Base-by-base conservation (phyloP, 2,329 filamentous ascomycete genomes). In the Setomelanomma holmii region DNA sequence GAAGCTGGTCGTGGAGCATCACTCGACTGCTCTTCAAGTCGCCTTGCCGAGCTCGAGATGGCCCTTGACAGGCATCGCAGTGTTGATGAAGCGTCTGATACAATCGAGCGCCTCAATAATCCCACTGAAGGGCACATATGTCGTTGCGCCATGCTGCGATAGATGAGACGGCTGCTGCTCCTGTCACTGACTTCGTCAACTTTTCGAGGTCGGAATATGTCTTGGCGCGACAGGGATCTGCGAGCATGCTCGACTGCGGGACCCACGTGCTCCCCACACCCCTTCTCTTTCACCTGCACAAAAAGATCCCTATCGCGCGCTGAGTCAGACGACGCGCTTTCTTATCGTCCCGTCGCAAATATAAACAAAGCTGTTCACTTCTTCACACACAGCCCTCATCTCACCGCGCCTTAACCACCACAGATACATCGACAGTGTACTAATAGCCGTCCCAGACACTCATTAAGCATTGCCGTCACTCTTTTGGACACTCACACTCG, bases 41-140 rank as follows among this genome's bases (percentile, higher is more conserved):
- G 55, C 42, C 57, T 57, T 16, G 61, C 60, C 7, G 71, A 65
- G 55, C 56, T 53, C 46, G 66, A 63, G 53, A 74, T 62, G 38
- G 63, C 47, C 39, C 67, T 63, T 36, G 61, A 44, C n/a, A 60
- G 52, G 54, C 52, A 53, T 45, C 60, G 65, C 19, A 60, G 42
- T 22, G 55, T n/a, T 8, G 52, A 33, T n/a, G 56, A 23, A 36
- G 61, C 60, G 21, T 71, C 65, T 19, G 47, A 56, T 21, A 40
- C 30, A 2, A 72, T 27, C 8, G 60, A 62, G 35, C 66, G 65
- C 51, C 66, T 45, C 42, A 73, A 51, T 16, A 59, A 57, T 51
- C 69, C 69, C 63, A 70, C 57, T 49, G 72, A 67, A n/a, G 71
- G 66, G 67, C 66, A 68, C 49, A 71, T 54, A 45, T 67, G 64